Base-by-base conservation (phyloP, 2,329 filamentous ascomycete species). In the Alternaria longipes region DNA sequence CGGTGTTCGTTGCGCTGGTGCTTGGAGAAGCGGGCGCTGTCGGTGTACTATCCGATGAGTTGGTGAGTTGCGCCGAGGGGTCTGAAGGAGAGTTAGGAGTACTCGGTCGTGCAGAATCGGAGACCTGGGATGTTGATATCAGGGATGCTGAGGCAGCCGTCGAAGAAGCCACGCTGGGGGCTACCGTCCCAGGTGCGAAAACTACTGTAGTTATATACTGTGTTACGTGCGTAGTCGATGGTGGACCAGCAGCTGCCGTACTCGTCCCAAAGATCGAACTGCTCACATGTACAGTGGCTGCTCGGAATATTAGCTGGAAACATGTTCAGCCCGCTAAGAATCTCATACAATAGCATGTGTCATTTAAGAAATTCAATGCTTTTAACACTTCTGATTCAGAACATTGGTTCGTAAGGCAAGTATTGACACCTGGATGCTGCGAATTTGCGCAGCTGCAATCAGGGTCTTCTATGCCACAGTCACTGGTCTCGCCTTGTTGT, bases 361-460 rank as follows among this genome's bases (percentile, higher is more conserved):
- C n/a, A 8, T 20, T 8, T 0, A 40, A 11, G n/a, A 20, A 20
- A 18, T 0, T 2, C 1, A 9, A 20, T 20, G 38, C n/a, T 9
- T 20, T 8, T 20, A 1, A 5, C 0, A 6, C 1, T 2, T 36
- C 32, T 7, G 32, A 16, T 14, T 6, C 6, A 36, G 32, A 14
- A 14, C 14, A 36, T 16, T 7, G 1, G 32, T 3, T 5, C 28
- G 9, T 1, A 14, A 36, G 14, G 32, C 32, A 36, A 6, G 14
- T 14, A 1, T 14, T 0, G 32, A 36, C 5, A 36, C 5, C 0
- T 36, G 14, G 14, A 11, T 36, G 1, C 0, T 12, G 32, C 14
- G 32, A 36, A 36, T 36, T 36, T 36, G 32, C 1, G 8, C 38
- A 20, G 6, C n/a, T 40, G 38, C 38, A 40, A 40, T 20, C 8